These are phyloP conservation scores for Naganishia albida DNA, from an alignment of 1,284 basidiomycete species.

Conservation along the genomic window DNA sequence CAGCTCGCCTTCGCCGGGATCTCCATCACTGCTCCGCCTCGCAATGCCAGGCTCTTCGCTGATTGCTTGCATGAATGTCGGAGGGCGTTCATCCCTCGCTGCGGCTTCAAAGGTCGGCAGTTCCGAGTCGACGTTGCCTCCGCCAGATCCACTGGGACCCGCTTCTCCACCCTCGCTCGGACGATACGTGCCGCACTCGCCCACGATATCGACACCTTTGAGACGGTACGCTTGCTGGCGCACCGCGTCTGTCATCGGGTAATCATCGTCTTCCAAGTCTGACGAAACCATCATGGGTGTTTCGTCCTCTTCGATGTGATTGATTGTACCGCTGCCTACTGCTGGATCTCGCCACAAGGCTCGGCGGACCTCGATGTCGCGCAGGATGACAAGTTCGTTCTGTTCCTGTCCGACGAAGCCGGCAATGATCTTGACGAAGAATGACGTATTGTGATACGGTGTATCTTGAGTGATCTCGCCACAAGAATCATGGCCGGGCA, in stretches of 20 bases:
- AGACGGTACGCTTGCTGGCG: conserved; percentile 47
- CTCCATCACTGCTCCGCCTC: not conserved
- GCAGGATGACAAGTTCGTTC: conserved; percentile 11
- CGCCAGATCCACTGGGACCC: conserved; percentile 14
- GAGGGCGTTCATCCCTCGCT: conserved; percentile 25
- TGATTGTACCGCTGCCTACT: not conserved
- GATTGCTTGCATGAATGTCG: conserved; percentile 25
- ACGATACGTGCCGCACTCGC: conserved; percentile 44
- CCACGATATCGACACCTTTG: conserved; percentile 52
- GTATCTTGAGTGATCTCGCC: conserved; percentile 46
- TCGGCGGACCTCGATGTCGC: conserved; percentile 5
- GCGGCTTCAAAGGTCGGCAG: conserved; percentile 47
- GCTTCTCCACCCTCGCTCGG: not conserved
- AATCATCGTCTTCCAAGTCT: conserved; percentile 21
- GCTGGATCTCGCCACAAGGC: not conserved
- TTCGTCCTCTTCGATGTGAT: not conserved
- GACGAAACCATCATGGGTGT: not conserved
- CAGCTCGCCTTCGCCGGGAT: conserved; percentile 3
- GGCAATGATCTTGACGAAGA: conserved; percentile 46
- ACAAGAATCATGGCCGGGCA: conserved; percentile 41
- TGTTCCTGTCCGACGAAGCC: conserved; percentile 43
- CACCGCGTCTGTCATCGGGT: conserved; percentile 40
- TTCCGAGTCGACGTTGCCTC: conserved; percentile 31
- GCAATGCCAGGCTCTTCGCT: not conserved
- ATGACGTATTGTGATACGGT: conserved; percentile 45